Percentiles rank a stretch among this genome's conserved stretches.
phyloP scores from a whole-genome alignment of 2,329 filamentous ascomycete genomes.

The Podosphaera fusca region DNA sequence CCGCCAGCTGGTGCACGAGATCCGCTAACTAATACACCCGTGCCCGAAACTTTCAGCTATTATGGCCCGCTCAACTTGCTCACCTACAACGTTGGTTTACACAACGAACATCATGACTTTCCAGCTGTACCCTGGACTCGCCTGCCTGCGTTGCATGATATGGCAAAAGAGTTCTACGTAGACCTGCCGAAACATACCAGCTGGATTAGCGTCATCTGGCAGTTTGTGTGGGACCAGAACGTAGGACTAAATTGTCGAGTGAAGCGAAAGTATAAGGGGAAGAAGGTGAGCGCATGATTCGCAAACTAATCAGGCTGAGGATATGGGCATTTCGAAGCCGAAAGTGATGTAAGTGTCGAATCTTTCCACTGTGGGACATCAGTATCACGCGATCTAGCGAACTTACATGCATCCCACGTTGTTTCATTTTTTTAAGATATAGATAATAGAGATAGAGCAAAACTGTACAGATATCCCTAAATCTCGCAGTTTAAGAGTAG shows the following conservation, averaged over 20 bases:
- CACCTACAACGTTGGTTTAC: conserved; percentile 91
- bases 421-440: too few relatives aligned
- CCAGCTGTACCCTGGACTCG: conserved; percentile 89
- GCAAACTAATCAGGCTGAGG: too few relatives aligned
- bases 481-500: too few relatives aligned
- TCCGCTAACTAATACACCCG: conserved; percentile 30
- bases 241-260: conserved; percentile 83
- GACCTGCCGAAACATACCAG: conserved; percentile 68
- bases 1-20: conserved; percentile 26
- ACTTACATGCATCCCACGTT: too few relatives aligned
- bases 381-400: too few relatives aligned
- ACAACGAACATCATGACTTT: conserved; percentile 99
- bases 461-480: too few relatives aligned
- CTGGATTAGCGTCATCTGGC: conserved; percentile 87
- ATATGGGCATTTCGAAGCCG: too few relatives aligned
- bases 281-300: conserved; percentile 34
- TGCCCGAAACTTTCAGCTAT: conserved; percentile 93
- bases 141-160: conserved; percentile 50
- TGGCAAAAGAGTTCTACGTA: conserved; percentile 80
- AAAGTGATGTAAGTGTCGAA: too few relatives aligned
- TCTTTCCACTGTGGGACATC: too few relatives aligned
- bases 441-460: too few relatives aligned
- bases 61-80: conserved; percentile 81
- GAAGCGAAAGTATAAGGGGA: conserved; percentile 63
- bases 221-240: conserved; percentile 75